Base-by-base conservation (phyloP, 2,329 filamentous ascomycete genomes). In the Phaeosphaeria sp. region DNA sequence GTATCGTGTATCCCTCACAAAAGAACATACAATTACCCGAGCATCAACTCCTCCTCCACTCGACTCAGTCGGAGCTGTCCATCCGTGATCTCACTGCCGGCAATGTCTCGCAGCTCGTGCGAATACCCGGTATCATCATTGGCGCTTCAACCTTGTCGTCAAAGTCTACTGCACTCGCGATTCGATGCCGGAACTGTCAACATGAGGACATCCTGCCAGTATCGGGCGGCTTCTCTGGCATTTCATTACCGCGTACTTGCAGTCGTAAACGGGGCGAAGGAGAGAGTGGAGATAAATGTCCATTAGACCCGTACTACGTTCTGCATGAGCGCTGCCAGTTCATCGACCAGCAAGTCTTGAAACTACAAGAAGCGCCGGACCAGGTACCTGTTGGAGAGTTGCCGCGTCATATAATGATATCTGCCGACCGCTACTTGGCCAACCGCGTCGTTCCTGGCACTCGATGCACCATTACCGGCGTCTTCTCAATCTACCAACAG, bases 291-390 rank as follows among this genome's bases (percentile, higher is more conserved):
- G 87, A 91, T 39, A 88, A 90, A 68, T 99, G 95, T 71, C 93
- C 94, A 0, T 80, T 99, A 59, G 95, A 99, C 71, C 95, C 95
- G 17, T 99, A 97, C 79, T 96, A 95, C 71, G 92, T 99, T 56
- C 85, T 95, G 57, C 95, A 99, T 74, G 95, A 99, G 78, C 93
- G 90, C 76, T 97, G 91, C 39, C 87, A 89, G 63, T 99, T 99
- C 74, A 93, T 98, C 70, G 95, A 99, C 72, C 95, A 99, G 78
- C 95, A 99, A 77, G 92, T 99, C 59, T 90, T 99, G 75, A 99
- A 99, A 78, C 87, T 99, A 18, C 95, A 99, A 75, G 95, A 99
- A 79, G 95, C 94, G 0, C 95, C 95, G 1, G 95, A 99, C 72
- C 93, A 98, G 77, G 95, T 99, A 0, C 95, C 95, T 0, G 95